Evolutionary conservation across 176 grass and related monocot species (phyloP), one percentile per base, ranked within the genome.

Genomic region (Oropetium thomaeum): DNA sequence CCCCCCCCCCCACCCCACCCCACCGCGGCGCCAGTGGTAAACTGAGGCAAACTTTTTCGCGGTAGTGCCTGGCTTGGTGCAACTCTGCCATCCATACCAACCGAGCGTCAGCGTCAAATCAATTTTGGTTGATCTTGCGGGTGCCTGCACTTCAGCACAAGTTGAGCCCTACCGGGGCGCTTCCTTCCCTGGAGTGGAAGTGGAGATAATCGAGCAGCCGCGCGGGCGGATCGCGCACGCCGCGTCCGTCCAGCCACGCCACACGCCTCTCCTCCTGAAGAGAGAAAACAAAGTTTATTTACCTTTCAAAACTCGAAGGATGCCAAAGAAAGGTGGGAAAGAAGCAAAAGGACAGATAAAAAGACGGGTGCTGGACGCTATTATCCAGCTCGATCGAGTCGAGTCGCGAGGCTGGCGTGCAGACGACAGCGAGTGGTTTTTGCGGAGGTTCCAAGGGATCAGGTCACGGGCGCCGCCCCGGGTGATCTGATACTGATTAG

Each of bases 371-470:
- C 5, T 42, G 51, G 64, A 74, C 13, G 52, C 30, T 38, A 51
- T 10, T 10, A 27, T 22, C 26, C 62, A 34, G 54, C 38, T 12
- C 23, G 16, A 65, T 22, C 23, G 14, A 16, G 28, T n/a, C 17
- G 57, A n/a, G n/a, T n/a, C n/a, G n/a, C n/a, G n/a, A n/a, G n/a
- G n/a, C n/a, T n/a, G n/a, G n/a, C n/a, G n/a, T n/a, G n/a, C n/a
- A n/a, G n/a, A n/a, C n/a, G 78, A 61, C 32, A 39, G 27, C 16
- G 31, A 69, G 72, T 35, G 72, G 59, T 26, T 86, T 83, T 90
- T 83, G 88, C 88, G 81, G 83, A 71, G 70, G 62, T 75, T 53
- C 22, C 70, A 87, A 86, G 88, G 80, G 79, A 86, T 57, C 52
- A 51, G 19, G 15, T 86, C 74, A 89, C 72, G 82, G 19, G n/a